A percentile compares a stretch with the other conserved stretches of the same genome.
Evolutionary conservation across 148 eudicot species (phyloP).

Genomic region (Drosera capensis): DNA sequence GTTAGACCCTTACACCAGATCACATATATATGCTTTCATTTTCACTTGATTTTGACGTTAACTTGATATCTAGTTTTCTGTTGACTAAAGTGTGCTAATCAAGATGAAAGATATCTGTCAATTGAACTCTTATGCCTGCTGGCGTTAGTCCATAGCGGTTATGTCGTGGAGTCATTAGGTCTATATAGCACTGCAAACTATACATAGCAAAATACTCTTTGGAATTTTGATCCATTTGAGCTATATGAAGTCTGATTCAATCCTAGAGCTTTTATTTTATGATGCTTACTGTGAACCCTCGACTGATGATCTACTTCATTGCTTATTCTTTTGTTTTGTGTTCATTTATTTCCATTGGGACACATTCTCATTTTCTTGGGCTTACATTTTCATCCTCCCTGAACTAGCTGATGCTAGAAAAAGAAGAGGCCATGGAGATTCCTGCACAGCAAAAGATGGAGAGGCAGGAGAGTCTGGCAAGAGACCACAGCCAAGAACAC

Average conservation of each 20-base stretch:
- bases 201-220: background rate
- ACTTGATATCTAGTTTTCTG: background rate
- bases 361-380: too few species aligned
- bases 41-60: background rate
- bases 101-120: background rate
- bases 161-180: too few species aligned
- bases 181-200: background rate
- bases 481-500: conserved; percentile 67
- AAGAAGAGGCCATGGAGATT: conserved; percentile 42
- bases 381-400: background rate
- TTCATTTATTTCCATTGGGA: too few species aligned
- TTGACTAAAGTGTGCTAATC: background rate
- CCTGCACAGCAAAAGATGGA: conserved; percentile 77
- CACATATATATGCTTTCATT: background rate
- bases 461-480: conserved; percentile 50
- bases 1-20: conserved; percentile 24
- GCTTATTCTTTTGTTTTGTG: too few species aligned
- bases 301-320: too few species aligned
- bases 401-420: conserved; percentile 64
- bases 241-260: too few species aligned
- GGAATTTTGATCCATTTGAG: background rate
- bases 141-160: too few species aligned
- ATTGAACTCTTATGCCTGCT: too few species aligned
- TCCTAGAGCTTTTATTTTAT: too few species aligned
- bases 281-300: too few species aligned